Conservation (phyloP, 768 basidiomycete species). For the Solioccasus polychromus region DNA sequence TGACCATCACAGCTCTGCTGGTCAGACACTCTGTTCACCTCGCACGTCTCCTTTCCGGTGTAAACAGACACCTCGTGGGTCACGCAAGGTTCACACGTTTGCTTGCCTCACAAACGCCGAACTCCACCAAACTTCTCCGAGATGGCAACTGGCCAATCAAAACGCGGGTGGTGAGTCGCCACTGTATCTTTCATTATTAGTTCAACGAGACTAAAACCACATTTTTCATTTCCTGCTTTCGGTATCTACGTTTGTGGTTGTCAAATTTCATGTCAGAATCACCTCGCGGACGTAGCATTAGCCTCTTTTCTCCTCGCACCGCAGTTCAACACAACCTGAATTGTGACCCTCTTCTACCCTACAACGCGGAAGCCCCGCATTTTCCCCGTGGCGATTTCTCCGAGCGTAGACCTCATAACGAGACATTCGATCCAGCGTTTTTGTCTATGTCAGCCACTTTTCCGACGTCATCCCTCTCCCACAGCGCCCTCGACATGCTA, state of each 20-base stretch:
- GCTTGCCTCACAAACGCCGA: slow-evolving; percentile 31
- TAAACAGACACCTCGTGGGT: slow-evolving; percentile 27
- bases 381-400: slow-evolving; percentile 25
- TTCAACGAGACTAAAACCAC: slow-evolving; percentile 16
- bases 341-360: slow-evolving; percentile 21
- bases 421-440: slow-evolving; percentile 22
- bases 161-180: slow-evolving; percentile 27
- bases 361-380: slow-evolving; percentile 34
- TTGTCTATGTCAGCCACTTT: slow-evolving; percentile 20
- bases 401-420: slow-evolving; percentile 23
- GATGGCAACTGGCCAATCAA: slow-evolving; percentile 25
- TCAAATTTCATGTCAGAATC: slow-evolving; percentile 25
- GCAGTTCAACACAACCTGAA: slow-evolving; percentile 21
- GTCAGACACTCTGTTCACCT: slow-evolving; percentile 15
- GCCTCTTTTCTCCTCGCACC: slow-evolving; percentile 30
- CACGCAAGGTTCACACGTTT: slow-evolving; percentile 34
- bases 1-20: slow-evolving; percentile 11
- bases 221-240: slow-evolving; percentile 20
- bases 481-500: slow-evolving; percentile 30
- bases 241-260: slow-evolving; percentile 14
- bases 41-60: slow-evolving; percentile 18
- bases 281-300: slow-evolving; percentile 34
- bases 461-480: slow-evolving; percentile 34
- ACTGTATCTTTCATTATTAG: slow-evolving; percentile 13
- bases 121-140: slow-evolving; percentile 28